These are phyloP conservation scores for Penicillium coffeae DNA, from an alignment of 495 filamentous ascomycete species.

Conservation along the genomic window DNA sequence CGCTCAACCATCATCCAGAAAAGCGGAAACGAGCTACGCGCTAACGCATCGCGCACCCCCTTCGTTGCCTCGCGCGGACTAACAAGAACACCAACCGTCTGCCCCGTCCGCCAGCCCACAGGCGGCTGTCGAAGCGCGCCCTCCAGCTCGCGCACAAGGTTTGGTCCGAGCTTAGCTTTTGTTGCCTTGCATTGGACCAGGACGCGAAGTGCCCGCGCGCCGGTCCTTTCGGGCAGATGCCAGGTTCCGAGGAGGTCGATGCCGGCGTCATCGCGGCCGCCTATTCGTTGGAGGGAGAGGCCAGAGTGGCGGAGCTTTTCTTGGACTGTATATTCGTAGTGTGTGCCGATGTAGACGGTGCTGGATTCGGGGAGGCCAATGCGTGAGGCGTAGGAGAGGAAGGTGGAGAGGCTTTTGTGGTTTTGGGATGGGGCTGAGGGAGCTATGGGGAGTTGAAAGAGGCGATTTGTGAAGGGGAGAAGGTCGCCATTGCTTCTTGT, in stretches of 20 bases:
- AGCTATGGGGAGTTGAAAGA: constrained; percentile 36
- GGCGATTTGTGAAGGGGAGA: constrained; percentile 36
- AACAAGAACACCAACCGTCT: constrained; percentile 62
- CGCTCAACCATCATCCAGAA: constrained; percentile 51
- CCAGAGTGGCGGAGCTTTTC: constrained; percentile 55
- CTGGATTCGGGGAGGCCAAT: constrained; percentile 31
- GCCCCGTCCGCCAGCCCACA: constrained; percentile 57
- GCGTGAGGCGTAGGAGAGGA: constrained; percentile 64
- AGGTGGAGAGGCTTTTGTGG: constrained; percentile 67
- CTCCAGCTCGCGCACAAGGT: constrained; percentile 77
- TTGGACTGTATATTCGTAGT: constrained; percentile 73
- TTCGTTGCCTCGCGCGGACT: constrained; percentile 51
- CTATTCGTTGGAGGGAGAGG: constrained; percentile 67
- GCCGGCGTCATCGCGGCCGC: constrained; percentile 70
- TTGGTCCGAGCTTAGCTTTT: constrained; percentile 54
- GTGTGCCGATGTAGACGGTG: constrained; percentile 44
- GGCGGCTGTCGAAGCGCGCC: constrained; percentile 72
- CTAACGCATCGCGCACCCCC: constrained; percentile 63
- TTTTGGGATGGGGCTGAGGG: constrained; percentile 44
- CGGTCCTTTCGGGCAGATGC: constrained; percentile 51
- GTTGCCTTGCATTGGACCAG: constrained; percentile 80
- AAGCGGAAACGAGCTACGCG: constrained; percentile 61
- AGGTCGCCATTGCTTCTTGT: constrained; percentile 15
- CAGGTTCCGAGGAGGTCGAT: constrained; percentile 85
- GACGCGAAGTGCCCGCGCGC: constrained; percentile 51